A percentile compares a stretch with the other conserved stretches of the same genome.
These are phyloP conservation scores for Beta vulgaris DNA, from an alignment of 148 eudicot genomes.

Conservation along the genomic window DNA sequence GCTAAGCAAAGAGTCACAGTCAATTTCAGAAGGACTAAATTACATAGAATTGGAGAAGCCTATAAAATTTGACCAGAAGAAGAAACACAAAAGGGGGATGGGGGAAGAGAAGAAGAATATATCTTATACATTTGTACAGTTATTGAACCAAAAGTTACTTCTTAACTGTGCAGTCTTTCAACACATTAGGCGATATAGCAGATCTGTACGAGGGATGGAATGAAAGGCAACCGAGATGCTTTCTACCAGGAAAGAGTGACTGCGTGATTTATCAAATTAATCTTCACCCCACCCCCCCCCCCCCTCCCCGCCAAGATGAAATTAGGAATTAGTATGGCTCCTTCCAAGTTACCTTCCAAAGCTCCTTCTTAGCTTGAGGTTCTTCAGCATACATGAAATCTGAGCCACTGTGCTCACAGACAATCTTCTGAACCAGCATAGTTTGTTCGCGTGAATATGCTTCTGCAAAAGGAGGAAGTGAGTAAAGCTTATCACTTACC, in stretches of 20 bases:
- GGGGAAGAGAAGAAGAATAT: not conserved
- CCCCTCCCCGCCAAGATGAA: no score
- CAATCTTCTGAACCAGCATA: conserved; percentile 78
- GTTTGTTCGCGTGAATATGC: conserved; percentile 93
- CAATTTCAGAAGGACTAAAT: no score
- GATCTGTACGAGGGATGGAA: not conserved
- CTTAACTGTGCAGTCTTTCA: not conserved
- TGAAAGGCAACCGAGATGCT: not conserved
- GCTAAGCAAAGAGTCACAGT: no score
- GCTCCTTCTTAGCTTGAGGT: conserved; percentile 89
- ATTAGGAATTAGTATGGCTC: not conserved
- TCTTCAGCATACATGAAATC: conserved; percentile 91
- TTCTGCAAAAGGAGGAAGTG: conserved; percentile 41
- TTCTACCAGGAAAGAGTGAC: not conserved
- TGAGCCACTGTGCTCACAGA: conserved; percentile 78
- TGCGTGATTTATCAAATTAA: not conserved
- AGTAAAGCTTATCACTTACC: not conserved
- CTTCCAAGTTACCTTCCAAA: conserved; percentile 74
- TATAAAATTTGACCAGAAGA: no score
- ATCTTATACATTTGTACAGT: not conserved
- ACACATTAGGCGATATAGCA: not conserved
- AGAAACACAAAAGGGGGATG: no score
- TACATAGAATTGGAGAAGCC: no score
- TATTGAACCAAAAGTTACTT: not conserved
- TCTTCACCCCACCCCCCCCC: not conserved